Evolutionary conservation across 2,329 filamentous ascomycete species (phyloP).

Genomic region (Neospermospora avenae): DNA sequence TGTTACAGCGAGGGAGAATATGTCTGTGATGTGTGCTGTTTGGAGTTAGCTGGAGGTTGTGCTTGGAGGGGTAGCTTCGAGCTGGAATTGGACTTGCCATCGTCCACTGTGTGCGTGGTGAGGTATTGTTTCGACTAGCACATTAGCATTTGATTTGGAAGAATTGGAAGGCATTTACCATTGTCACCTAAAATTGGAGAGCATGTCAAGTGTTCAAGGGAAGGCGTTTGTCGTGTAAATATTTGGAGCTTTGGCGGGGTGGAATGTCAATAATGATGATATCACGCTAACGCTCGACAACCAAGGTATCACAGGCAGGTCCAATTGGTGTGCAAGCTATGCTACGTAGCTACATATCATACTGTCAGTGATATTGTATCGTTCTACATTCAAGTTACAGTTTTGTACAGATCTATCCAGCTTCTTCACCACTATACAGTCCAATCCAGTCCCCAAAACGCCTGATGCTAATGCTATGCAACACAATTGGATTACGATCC

Average conservation of each 20-base stretch:
- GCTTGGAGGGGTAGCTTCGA: constrained; percentile 19
- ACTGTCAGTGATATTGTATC: background rate
- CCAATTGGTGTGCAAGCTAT: background rate
- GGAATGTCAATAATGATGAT: background rate
- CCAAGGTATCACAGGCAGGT: background rate
- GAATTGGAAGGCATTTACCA: constrained; percentile 23
- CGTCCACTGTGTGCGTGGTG: constrained; percentile 84
- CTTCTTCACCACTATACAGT: background rate
- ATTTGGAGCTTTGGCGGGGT: constrained; percentile 5
- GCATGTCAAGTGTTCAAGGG: constrained; percentile 12
- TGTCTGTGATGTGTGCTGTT: constrained; percentile 76
- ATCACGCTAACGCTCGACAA: background rate
- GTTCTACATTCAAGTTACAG: constrained; percentile 1
- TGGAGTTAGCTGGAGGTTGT: constrained; percentile 26
- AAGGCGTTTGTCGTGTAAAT: constrained; percentile 12
- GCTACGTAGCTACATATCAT: no score
- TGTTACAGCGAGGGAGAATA: constrained; percentile 80
- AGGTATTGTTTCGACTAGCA: constrained; percentile 97
- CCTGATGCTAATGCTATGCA: constrained; percentile 25
- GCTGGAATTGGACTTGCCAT: constrained; percentile 55
- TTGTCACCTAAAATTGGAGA: constrained; percentile 26
- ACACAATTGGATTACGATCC: constrained; percentile 2
- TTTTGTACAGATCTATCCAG: background rate
- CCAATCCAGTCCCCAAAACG: constrained; percentile 17
- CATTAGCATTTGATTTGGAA: constrained; percentile 15